Evolutionary conservation across 2,329 filamentous ascomycete species (phyloP).

Genomic region (Cadophora gregata): DNA sequence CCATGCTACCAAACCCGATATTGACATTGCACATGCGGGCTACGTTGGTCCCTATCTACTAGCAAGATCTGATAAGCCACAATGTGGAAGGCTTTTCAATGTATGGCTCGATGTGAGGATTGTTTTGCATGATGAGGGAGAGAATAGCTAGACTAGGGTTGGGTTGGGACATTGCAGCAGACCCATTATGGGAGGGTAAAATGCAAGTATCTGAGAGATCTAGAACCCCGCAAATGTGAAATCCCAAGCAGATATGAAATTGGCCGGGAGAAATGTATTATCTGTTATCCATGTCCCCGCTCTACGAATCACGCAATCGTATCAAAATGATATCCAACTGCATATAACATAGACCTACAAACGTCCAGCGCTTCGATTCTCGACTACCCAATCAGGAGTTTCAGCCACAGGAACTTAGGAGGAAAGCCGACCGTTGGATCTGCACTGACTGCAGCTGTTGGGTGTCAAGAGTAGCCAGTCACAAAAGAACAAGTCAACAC

Average conservation of each 20-base stretch:
- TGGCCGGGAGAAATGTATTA: too few relatives aligned
- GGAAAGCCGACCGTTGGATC: background rate
- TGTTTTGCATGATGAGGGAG: background rate
- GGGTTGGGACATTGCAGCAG: background rate
- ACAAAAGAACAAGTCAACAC: conserved; percentile 10
- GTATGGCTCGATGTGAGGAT: too few relatives aligned
- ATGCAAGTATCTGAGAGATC: background rate
- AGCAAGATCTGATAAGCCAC: background rate
- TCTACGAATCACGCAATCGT: background rate
- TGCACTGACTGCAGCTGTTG: background rate
- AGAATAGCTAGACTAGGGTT: background rate
- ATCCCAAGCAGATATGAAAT: background rate
- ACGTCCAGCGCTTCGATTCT: background rate
- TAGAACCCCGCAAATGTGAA: background rate
- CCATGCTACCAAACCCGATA: background rate
- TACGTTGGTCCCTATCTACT: background rate
- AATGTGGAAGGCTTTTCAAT: background rate
- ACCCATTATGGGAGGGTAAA: background rate
- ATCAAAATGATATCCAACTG: background rate
- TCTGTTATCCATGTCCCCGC: too few relatives aligned
- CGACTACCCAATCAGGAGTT: background rate
- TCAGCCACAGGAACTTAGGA: background rate
- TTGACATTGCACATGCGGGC: background rate
- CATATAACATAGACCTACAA: background rate
- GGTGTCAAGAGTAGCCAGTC: conserved; percentile 2